These are phyloP conservation scores for Mortierella sp. DNA, from an alignment of 371 early-diverging fungal species.

Conservation along the genomic window DNA sequence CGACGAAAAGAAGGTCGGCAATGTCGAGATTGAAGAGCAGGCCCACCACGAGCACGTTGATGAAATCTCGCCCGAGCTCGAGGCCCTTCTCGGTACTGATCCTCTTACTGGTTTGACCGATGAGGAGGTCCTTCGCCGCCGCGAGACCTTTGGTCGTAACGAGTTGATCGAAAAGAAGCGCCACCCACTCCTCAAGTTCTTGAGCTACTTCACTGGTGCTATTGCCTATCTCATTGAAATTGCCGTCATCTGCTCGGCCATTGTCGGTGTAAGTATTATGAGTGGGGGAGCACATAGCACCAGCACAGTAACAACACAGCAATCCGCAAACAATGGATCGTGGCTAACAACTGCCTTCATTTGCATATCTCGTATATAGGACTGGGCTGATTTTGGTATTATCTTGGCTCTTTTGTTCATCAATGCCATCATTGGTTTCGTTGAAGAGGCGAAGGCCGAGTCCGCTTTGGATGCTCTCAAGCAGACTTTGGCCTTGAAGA, in stretches of 20 bases:
- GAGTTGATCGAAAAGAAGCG: slow-evolving; percentile 83
- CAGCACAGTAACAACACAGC: background rate
- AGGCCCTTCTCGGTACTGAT: slow-evolving; percentile 75
- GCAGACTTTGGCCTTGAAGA: slow-evolving; percentile 76
- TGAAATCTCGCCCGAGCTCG: slow-evolving; percentile 78
- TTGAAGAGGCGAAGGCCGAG: slow-evolving; percentile 91
- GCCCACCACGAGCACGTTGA: slow-evolving; percentile 75
- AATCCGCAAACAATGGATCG: too few species aligned
- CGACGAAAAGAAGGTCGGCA: slow-evolving; percentile 29
- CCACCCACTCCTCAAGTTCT: slow-evolving; percentile 87
- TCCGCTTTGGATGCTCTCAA: slow-evolving; percentile 91
- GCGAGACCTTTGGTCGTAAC: slow-evolving; percentile 75
- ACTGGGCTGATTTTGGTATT: slow-evolving; percentile 91
- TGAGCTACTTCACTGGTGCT: slow-evolving; percentile 90
- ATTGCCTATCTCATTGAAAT: slow-evolving; percentile 90
- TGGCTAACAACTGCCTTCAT: too few species aligned
- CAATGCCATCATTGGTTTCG: slow-evolving; percentile 91
- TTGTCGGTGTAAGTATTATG: slow-evolving; percentile 21
- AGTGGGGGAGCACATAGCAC: background rate
- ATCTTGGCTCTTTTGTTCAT: slow-evolving; percentile 82
- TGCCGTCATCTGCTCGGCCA: slow-evolving; percentile 68
- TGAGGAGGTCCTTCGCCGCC: slow-evolving; percentile 68
- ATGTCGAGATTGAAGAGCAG: slow-evolving; percentile 62
- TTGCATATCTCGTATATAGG: slow-evolving; percentile 64
- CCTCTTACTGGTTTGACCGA: slow-evolving; percentile 71